Conservation (phyloP, 2,329 filamentous ascomycete species). For the Geosmithia morbida region DNA sequence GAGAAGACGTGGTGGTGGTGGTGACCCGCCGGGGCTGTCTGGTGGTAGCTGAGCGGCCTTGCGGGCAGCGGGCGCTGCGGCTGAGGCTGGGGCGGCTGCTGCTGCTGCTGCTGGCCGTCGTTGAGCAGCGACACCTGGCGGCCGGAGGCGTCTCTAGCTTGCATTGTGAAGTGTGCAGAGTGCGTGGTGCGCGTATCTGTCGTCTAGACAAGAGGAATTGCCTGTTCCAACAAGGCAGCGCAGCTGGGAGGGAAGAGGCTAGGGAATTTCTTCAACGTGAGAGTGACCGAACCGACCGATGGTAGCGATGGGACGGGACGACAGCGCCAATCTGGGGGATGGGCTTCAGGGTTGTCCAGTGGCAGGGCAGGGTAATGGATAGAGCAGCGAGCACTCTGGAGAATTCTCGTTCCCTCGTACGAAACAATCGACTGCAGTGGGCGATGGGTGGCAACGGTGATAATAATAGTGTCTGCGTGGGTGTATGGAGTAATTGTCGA, state of each 20-base stretch:
- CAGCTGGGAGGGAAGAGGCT: too few relatives aligned
- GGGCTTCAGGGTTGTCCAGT: background rate
- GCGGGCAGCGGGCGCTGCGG: slow-evolving; percentile 11
- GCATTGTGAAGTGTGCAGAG: slow-evolving; percentile 21
- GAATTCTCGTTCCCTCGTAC: background rate
- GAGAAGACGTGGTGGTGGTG: slow-evolving; percentile 11
- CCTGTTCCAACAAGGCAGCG: too few relatives aligned
- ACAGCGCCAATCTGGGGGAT: too few relatives aligned
- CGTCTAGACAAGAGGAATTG: background rate
- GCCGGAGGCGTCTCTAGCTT: slow-evolving; percentile 39
- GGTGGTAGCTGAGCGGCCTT: slow-evolving; percentile 16
- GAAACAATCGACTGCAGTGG: background rate
- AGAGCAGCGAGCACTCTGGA: too few relatives aligned
- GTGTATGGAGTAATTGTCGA: too few relatives aligned
- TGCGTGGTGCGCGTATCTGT: background rate
- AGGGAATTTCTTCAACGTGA: too few relatives aligned
- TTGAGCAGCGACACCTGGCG: slow-evolving; percentile 46
- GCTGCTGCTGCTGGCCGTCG: slow-evolving; percentile 23
- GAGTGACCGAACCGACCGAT: too few relatives aligned
- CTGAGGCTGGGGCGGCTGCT: background rate
- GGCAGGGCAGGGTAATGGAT: too few relatives aligned
- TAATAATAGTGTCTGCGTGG: too few relatives aligned
- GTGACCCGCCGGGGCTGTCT: slow-evolving; percentile 7
- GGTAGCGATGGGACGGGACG: too few relatives aligned
- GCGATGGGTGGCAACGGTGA: background rate